Evolutionary conservation across 805 yeast genomes (phyloP).

Genomic region (Metschnikowia peoriensis): DNA sequence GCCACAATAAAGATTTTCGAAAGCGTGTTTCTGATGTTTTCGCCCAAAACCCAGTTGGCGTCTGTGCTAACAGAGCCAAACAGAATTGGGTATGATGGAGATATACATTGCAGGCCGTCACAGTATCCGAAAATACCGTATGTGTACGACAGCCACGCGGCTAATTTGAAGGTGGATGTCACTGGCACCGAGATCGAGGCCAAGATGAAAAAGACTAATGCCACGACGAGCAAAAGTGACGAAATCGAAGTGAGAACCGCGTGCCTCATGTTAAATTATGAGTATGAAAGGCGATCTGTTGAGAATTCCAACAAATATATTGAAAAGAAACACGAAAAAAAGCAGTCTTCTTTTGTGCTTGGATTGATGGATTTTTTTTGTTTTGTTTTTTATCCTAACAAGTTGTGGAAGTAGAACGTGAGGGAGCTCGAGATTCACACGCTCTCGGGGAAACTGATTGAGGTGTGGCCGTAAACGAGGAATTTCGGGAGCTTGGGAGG

Average conservation of each 20-base stretch:
- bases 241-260: conserved; percentile 36
- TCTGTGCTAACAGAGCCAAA: conserved; percentile 30
- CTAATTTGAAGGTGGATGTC: conserved; percentile 46
- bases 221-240: conserved; percentile 43
- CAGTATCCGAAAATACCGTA: conserved; percentile 76
- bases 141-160: conserved; percentile 41
- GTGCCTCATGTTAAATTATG: conserved; percentile 12
- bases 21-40: conserved; percentile 47
- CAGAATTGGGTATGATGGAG: conserved; percentile 45
- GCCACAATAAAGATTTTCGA: conserved; percentile 55
- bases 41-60: conserved; percentile 49
- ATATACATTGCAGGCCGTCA: conserved; percentile 35
- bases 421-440: too few species aligned
- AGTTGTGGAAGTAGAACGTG: too few species aligned
- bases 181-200: conserved; percentile 65
- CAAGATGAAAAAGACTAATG: conserved; percentile 62
- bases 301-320: too few species aligned
- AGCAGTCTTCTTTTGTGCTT: too few species aligned
- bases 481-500: too few species aligned
- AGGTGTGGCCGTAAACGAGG: too few species aligned
- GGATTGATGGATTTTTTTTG: too few species aligned
- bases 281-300: too few species aligned
- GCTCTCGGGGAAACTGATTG: too few species aligned
- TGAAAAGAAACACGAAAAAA: too few species aligned
- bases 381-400: too few species aligned